A percentile compares a stretch with the other conserved stretches of the same genome.
phyloP scores from a whole-genome alignment of 306 rosid species.

The Sphenostylis stenocarpa region DNA sequence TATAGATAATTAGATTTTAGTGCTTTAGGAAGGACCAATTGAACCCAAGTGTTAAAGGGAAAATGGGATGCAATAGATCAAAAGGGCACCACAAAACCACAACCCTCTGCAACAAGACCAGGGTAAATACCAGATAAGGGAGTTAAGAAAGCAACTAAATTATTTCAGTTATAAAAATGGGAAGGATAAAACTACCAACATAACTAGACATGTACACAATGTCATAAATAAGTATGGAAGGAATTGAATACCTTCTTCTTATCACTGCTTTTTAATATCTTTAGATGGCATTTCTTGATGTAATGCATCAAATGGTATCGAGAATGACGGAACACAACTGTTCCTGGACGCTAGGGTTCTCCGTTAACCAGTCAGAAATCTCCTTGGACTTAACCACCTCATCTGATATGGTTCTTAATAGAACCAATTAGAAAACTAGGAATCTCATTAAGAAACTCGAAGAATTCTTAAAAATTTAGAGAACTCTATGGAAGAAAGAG shows the following conservation, averaged over 20 bases:
- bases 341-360: constrained; percentile 70
- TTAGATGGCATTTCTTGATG: constrained; percentile 88
- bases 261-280: constrained; percentile 82
- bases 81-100: too few species aligned
- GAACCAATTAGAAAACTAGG: too few species aligned
- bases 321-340: constrained; percentile 90
- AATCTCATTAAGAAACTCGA: too few species aligned
- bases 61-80: neutral
- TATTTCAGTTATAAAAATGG: neutral
- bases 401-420: too few species aligned
- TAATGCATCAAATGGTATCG: constrained; percentile 89
- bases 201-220: neutral
- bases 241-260: constrained; percentile 65
- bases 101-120: neutral
- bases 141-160: neutral
- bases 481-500: too few species aligned
- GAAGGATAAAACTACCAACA: too few species aligned
- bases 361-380: constrained; percentile 80
- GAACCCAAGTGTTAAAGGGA: neutral
- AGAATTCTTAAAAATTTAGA: too few species aligned
- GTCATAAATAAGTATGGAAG: neutral
- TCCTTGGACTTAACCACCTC: constrained; percentile 93
- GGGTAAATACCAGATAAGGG: neutral
- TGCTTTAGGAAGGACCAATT: neutral
- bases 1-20: neutral